A percentile compares a stretch with the other conserved stretches of the same genome.
Conservation (phyloP, 768 basidiomycete species). For the Agaricus blazei region DNA sequence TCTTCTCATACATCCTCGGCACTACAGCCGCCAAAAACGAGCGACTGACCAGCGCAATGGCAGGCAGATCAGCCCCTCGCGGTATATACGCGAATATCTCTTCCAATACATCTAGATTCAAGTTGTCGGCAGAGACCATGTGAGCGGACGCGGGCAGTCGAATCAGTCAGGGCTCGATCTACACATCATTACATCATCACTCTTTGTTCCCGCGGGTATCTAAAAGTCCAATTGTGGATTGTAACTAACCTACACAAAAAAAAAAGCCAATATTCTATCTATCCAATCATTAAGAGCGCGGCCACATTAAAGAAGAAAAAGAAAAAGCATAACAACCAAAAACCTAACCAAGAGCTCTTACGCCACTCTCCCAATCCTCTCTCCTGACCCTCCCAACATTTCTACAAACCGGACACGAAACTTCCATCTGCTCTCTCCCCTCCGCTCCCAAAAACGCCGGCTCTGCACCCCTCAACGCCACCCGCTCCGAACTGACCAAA, state of each 20-base stretch:
- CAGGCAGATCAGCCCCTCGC: conserved; percentile 48
- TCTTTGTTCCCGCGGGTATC: background rate
- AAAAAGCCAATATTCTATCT: background rate
- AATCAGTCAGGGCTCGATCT: too few relatives aligned
- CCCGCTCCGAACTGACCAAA: conserved; percentile 61
- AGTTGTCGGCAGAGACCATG: conserved; percentile 64
- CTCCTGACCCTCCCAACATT: conserved; percentile 54
- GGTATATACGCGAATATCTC: conserved; percentile 54
- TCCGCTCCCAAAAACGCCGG: conserved; percentile 27
- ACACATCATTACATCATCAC: too few relatives aligned
- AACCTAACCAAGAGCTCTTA: conserved; percentile 17
- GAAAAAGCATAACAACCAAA: background rate
- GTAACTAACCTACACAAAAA: conserved; percentile 2
- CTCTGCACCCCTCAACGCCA: conserved; percentile 58
- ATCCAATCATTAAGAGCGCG: too few relatives aligned
- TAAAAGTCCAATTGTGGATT: background rate
- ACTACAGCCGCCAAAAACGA: conserved; percentile 62
- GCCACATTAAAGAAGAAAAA: background rate
- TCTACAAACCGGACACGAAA: conserved; percentile 73
- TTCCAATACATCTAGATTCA: conserved; percentile 71
- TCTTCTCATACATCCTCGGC: conserved; percentile 54
- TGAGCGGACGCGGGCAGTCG: background rate
- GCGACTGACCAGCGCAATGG: conserved; percentile 57
- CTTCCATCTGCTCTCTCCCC: conserved; percentile 43
- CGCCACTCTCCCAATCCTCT: conserved; percentile 55